phyloP scores from a whole-genome alignment of 257 asterid species.

The Solanum pinnatisectum region DNA sequence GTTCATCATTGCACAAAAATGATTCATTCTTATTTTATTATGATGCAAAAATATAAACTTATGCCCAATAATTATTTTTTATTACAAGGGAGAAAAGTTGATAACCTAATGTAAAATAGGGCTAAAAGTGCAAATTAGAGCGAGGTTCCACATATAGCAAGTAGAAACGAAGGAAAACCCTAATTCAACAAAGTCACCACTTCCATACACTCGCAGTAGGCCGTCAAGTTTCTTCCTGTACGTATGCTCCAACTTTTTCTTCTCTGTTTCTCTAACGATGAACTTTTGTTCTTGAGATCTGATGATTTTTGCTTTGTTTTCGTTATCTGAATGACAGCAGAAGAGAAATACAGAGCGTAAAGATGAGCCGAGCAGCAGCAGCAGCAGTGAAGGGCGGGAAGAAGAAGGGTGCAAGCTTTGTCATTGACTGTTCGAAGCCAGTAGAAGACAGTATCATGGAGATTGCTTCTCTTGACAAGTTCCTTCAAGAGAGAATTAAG shows the following conservation, averaged over 20 bases:
- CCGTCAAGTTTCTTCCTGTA: background rate
- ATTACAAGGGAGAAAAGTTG: background rate
- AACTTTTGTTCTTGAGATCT: background rate
- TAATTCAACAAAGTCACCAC: background rate
- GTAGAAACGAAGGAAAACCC: background rate
- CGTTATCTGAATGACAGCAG: background rate
- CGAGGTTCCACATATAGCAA: background rate
- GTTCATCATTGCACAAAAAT: background rate
- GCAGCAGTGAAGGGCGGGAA: conserved; percentile 49
- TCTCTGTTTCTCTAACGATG: background rate
- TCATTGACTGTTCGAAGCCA: conserved; percentile 6
- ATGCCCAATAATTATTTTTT: too few relatives aligned
- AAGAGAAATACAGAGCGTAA: background rate
- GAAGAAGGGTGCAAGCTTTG: conserved; percentile 40
- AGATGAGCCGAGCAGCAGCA: conserved; percentile 51
- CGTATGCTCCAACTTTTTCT: background rate
- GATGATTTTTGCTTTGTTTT: background rate
- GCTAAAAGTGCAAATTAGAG: background rate
- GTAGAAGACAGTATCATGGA: conserved; percentile 3
- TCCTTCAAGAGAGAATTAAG: conserved; percentile 3
- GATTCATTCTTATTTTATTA: too few relatives aligned
- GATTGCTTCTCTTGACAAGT: conserved; percentile 6
- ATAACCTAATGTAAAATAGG: background rate
- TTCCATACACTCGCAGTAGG: background rate
- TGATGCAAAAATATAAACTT: too few relatives aligned